Percentiles rank a stretch among this genome's conserved stretches.
These are phyloP conservation scores for Pseudofabraea citricarpa DNA, from an alignment of 2,329 filamentous ascomycete species.

Conservation along the genomic window DNA sequence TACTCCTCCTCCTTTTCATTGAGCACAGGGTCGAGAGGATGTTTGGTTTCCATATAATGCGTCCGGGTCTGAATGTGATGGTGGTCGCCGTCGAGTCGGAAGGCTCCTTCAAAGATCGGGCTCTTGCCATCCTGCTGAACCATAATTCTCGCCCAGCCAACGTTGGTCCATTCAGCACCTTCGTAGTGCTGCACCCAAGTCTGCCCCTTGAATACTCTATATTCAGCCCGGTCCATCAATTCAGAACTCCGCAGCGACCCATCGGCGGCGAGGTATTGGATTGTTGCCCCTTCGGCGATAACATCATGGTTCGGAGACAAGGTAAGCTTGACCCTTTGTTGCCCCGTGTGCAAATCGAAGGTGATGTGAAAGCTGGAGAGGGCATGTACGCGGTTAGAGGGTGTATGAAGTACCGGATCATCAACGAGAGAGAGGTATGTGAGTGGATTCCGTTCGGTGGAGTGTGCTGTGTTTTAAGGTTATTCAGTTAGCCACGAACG, in stretches of 20 bases:
- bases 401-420: conserved; percentile 71
- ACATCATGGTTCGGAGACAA: conserved; percentile 92
- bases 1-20: conserved; percentile 56
- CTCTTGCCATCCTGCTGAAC: conserved; percentile 69
- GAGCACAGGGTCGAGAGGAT: conserved; percentile 62
- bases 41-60: conserved; percentile 69
- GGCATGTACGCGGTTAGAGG: conserved; percentile 73
- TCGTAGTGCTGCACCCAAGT: conserved; percentile 63
- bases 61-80: conserved; percentile 79
- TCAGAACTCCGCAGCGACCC: conserved; percentile 65
- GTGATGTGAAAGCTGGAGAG: conserved; percentile 79
- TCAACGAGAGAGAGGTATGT: conserved; percentile 69
- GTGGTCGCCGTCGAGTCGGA: conserved; percentile 73
- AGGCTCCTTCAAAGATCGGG: conserved; percentile 87
- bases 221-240: conserved; percentile 63
- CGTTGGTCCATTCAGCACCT: conserved; percentile 65
- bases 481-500: conserved; percentile 6
- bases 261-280: conserved; percentile 68
- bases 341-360: conserved; percentile 66
- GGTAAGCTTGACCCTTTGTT: conserved; percentile 69
- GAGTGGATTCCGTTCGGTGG: conserved; percentile 71
- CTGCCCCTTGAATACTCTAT: conserved; percentile 80
- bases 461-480: conserved; percentile 50
- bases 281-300: conserved; percentile 67
- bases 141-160: conserved; percentile 82